A percentile compares a stretch with the other conserved stretches of the same genome.
These are phyloP conservation scores for Colletotrichum viniferum DNA, from an alignment of 2,329 filamentous ascomycete species.

Conservation along the genomic window DNA sequence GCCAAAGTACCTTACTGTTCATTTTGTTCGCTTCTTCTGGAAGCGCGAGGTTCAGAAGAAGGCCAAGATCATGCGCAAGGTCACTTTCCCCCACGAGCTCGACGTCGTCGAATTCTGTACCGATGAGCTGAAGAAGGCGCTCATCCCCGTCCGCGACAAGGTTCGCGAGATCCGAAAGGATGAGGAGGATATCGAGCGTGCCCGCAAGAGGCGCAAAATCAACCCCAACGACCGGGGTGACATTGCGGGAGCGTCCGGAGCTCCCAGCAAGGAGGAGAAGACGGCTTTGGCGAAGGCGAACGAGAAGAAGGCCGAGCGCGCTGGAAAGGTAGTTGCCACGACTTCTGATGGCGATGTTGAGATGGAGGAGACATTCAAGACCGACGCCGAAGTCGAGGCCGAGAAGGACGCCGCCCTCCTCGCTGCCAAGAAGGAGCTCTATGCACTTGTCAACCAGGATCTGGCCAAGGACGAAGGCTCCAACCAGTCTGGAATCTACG, in stretches of 20 bases:
- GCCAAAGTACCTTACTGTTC: conserved; percentile 94
- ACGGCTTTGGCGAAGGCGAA: conserved; percentile 54
- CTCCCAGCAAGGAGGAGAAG: conserved; percentile 48
- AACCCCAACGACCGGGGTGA: conserved; percentile 52
- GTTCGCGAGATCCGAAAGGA: conserved; percentile 95
- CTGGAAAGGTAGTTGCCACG: conserved; percentile 30
- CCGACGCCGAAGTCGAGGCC: conserved; percentile 88
- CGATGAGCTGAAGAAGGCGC: conserved; percentile 79
- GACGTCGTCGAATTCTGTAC: conserved; percentile 96
- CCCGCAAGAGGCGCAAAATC: conserved; percentile 88
- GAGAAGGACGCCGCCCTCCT: conserved; percentile 79
- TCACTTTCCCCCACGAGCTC: conserved; percentile 92
- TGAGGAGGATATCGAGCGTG: conserved; percentile 88
- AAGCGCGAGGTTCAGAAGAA: conserved; percentile 95
- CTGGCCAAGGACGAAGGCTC: conserved; percentile 79
- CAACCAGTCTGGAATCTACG: conserved; percentile 94
- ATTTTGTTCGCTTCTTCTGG: conserved; percentile 99
- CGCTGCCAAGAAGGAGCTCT: conserved; percentile 85
- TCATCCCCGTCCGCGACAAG: conserved; percentile 94
- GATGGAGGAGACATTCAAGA: conserved; percentile 83
- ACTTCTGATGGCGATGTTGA: conserved; percentile 70
- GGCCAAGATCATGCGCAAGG: conserved; percentile 99
- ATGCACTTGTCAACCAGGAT: conserved; percentile 75
- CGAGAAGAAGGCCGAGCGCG: conserved; percentile 41
- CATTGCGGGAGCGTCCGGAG: conserved; percentile 47